phyloP scores from a whole-genome alignment of 2,329 filamentous ascomycete species.

The Cercospora citrullina region DNA sequence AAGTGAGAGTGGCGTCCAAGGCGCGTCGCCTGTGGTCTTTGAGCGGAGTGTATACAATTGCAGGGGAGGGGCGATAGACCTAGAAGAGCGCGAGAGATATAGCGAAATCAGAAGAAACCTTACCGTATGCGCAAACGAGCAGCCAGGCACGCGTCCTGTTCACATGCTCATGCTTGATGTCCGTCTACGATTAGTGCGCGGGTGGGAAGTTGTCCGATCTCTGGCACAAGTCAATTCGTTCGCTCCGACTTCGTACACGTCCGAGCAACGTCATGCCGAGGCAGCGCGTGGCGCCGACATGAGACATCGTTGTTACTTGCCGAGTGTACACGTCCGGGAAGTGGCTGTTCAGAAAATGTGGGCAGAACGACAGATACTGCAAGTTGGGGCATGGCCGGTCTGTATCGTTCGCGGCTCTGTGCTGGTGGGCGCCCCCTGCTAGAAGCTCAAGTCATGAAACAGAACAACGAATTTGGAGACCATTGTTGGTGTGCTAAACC shows the following conservation, averaged over 20 bases:
- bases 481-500: neutral
- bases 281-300: constrained; percentile 1
- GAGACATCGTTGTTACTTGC: neutral
- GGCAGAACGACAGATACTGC: neutral
- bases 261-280: constrained; percentile 6
- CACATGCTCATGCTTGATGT: constrained; percentile 7
- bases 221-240: neutral
- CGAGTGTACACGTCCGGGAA: neutral
- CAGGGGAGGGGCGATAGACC: neutral
- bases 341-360: neutral
- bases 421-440: neutral
- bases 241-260: neutral
- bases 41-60: neutral
- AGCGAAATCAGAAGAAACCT: neutral
- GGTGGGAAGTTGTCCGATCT: neutral
- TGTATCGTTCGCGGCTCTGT: neutral
- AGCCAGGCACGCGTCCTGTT: constrained; percentile 9
- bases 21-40: neutral
- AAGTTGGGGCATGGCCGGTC: neutral
- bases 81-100: neutral
- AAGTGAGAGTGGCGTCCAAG: neutral
- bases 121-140: neutral
- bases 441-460: neutral
- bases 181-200: neutral
- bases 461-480: neutral